Conservation (phyloP, 2,329 filamentous ascomycete genomes). For the Ceratocystis alfenasii region DNA sequence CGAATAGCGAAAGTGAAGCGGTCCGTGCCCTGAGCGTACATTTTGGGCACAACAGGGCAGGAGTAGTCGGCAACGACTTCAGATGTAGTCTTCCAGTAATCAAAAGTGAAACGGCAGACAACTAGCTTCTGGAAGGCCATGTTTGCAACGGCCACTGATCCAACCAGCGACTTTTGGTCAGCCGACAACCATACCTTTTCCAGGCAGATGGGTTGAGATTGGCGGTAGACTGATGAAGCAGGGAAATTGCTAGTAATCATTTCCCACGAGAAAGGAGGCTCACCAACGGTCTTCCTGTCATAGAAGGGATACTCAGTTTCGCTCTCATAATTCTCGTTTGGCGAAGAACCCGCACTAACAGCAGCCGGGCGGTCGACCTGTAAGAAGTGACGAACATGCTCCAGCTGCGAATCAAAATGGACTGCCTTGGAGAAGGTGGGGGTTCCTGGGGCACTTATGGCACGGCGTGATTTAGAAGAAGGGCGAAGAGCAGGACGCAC, state of each 20-base stretch:
- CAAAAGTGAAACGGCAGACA: constrained; percentile 85
- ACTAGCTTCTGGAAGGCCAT: constrained; percentile 80
- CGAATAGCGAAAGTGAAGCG: constrained; percentile 92
- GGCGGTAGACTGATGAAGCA: constrained; percentile 38
- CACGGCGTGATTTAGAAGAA: constrained; percentile 54
- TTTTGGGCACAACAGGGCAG: constrained; percentile 54
- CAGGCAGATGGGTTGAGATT: constrained; percentile 57
- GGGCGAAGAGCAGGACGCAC: constrained; percentile 82
- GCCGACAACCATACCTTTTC: constrained; percentile 78
- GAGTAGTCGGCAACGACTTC: constrained; percentile 84
- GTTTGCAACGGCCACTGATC: constrained; percentile 75
- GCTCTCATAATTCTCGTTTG: constrained; percentile 75
- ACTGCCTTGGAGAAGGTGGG: constrained; percentile 92
- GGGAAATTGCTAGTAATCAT: constrained; percentile 79
- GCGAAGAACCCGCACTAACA: constrained; percentile 87
- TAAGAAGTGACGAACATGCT: constrained; percentile 91
- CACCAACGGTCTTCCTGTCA: constrained; percentile 9
- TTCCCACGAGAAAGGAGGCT: constrained; percentile 67
- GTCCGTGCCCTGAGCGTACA: constrained; percentile 48
- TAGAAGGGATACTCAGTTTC: constrained; percentile 80
- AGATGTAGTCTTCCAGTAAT: constrained; percentile 98
- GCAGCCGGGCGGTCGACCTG: constrained; percentile 91
- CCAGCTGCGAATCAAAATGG: constrained; percentile 94
- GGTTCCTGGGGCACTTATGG: constrained; percentile 94
- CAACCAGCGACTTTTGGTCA: constrained; percentile 78